Percentiles rank a stretch among this genome's conserved stretches.
Conservation (phyloP, 345 rosid genomes). For the Acer yangbiense region DNA sequence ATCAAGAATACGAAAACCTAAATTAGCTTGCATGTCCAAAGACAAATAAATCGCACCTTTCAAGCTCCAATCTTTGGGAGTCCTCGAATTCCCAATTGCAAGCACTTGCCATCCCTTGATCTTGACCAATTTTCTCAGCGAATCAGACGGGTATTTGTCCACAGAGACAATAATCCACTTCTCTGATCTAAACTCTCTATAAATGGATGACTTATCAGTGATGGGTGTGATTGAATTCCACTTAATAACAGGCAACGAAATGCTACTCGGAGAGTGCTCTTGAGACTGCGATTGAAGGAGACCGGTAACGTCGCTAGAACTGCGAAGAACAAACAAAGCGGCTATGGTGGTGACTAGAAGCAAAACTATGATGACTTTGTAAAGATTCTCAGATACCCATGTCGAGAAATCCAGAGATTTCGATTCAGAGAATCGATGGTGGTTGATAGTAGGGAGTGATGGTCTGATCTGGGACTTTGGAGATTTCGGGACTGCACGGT, state of each 20-base stretch:
- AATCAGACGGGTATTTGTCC: constrained; percentile 68
- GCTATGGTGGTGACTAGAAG: constrained; percentile 64
- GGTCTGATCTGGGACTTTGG: constrained; percentile 59
- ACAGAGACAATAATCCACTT: constrained; percentile 90
- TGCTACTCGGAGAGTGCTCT: constrained; percentile 48
- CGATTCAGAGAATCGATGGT: constrained; percentile 56
- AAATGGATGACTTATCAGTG: constrained; percentile 65
- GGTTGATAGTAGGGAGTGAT: constrained; percentile 44
- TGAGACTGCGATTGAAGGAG: constrained; percentile 67
- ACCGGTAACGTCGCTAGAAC: constrained; percentile 63
- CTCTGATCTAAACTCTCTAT: constrained; percentile 71
- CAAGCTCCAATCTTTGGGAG: constrained; percentile 83
- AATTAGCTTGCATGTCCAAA: constrained; percentile 76
- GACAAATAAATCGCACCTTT: constrained; percentile 89
- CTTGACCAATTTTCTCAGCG: constrained; percentile 59
- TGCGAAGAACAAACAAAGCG: constrained; percentile 68
- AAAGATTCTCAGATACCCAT: constrained; percentile 69
- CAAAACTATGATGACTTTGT: constrained; percentile 41
- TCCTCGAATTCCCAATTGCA: constrained; percentile 82
- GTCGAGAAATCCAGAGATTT: constrained; percentile 83
- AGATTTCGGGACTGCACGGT: constrained; percentile 50
- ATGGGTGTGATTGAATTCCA: constrained; percentile 66
- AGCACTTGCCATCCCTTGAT: constrained; percentile 95
- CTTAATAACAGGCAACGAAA: constrained; percentile 62
- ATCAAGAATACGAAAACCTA: constrained; percentile 74